Base-by-base conservation (phyloP, 1,284 basidiomycete genomes). In the Sanguinoderma infundibulare region DNA sequence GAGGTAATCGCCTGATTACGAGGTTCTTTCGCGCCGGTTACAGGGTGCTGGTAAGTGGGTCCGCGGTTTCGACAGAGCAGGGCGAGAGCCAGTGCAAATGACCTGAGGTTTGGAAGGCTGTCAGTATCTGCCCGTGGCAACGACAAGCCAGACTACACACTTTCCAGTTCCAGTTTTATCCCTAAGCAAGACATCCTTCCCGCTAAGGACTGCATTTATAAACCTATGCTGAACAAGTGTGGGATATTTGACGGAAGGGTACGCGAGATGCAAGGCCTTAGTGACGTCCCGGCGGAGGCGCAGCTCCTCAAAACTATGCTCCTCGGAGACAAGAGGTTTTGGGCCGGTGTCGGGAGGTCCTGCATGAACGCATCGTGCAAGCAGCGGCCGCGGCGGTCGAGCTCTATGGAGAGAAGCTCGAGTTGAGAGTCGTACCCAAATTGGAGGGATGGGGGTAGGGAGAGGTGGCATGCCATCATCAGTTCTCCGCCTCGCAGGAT, bases 161-260 rank as follows among this genome's bases (percentile, higher is more conserved):
- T 93, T 93, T 77, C 91, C 91, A 49, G 86, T 85, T 5, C 91
- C 91, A 15, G 91, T 90, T 38, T 78, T 78, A 66, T 91, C 90
- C 67, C 85, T 86, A 46, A 92, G 66, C 14, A 92, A 71, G 24
- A 92, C 78, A 73, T 92, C 84, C 67, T 83, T 81, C 9, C 81
- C 81, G 22, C 73, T 70, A 24, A 87, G 64, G 17, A 91, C 78
- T 6, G 86, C 87, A 12, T 84, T 83, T 63, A 92, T 87, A 57
- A 91, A 83, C 51, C 78, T 75, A 46, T 72, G 75, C 68, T 92
- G 91, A 35, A 83, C 81, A 12, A 75, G 70, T 0, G 90, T 92
- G 2, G 90, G 89, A 26, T 73, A 66, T 62, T 76, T 71, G 32
- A 92, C 79, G 59, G 82, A 77, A 1, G 90, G 89, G 72, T 90